Conservation (phyloP, 176 grass and related monocot species). For the Phoenix roebelenii region DNA sequence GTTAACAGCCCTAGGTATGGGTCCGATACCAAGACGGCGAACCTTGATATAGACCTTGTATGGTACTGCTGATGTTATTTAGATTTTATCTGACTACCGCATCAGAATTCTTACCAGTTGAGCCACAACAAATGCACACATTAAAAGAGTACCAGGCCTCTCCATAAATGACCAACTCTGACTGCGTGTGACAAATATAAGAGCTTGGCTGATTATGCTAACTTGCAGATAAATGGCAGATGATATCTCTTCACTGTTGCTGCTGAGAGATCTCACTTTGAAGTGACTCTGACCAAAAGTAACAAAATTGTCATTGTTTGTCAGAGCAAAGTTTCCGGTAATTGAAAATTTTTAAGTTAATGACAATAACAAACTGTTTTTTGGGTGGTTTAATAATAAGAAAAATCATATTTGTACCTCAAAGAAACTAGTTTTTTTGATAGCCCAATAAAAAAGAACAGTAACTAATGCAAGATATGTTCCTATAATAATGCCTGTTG, state of each 20-base stretch:
- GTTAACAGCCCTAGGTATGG: too few relatives aligned
- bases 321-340: neutral
- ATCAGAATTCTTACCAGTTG: conserved; percentile 37
- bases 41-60: too few relatives aligned
- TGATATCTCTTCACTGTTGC: conserved; percentile 43
- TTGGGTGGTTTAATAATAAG: too few relatives aligned
- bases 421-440: conserved; percentile 58
- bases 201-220: conserved; percentile 76
- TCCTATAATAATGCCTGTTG: conserved; percentile 60
- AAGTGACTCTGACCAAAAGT: conserved; percentile 38
- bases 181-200: conserved; percentile 82
- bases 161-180: conserved; percentile 56
- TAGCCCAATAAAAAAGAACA: conserved; percentile 66
- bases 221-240: conserved; percentile 87
- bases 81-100: neutral
- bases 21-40: too few relatives aligned
- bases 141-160: conserved; percentile 55
- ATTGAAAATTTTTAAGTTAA: too few relatives aligned
- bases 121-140: conserved; percentile 56
- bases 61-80: neutral
- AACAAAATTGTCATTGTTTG: conserved; percentile 10
- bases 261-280: conserved; percentile 42
- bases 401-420: conserved; percentile 29
- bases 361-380: too few relatives aligned
- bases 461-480: conserved; percentile 76